Conservation (phyloP, 495 filamentous ascomycete genomes). For the Halenospora varia region DNA sequence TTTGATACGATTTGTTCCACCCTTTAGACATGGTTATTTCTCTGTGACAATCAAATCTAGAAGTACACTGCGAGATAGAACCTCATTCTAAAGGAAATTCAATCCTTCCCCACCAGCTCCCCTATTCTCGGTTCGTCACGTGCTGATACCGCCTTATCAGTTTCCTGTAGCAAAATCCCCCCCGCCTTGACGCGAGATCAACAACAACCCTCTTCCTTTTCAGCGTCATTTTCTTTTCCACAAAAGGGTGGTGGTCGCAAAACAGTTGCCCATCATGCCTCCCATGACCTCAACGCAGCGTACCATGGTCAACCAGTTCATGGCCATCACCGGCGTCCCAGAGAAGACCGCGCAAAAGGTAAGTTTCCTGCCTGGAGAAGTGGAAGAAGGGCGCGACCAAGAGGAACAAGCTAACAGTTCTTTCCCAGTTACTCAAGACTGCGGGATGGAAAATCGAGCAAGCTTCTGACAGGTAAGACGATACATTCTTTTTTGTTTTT, state of each 20-base stretch:
- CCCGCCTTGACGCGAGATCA: neutral
- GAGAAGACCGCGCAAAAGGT: constrained; percentile 49
- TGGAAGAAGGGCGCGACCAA: constrained; percentile 12
- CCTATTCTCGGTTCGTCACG: neutral
- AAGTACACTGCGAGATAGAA: no score
- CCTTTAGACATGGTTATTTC: no score
- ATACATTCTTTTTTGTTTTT: neutral
- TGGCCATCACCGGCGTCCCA: constrained; percentile 45
- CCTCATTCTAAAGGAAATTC: no score
- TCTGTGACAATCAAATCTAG: no score
- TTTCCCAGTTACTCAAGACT: constrained; percentile 26
- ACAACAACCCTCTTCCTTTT: neutral
- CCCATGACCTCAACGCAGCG: constrained; percentile 47
- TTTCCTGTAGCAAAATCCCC: neutral
- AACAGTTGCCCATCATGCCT: constrained; percentile 14
- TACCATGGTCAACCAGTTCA: constrained; percentile 45
- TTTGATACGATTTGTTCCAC: no score
- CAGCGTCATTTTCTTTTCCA: neutral
- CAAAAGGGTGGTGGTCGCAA: neutral
- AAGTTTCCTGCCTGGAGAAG: constrained; percentile 21
- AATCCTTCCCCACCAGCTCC: neutral
- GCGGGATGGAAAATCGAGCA: constrained; percentile 43
- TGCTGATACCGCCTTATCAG: neutral
- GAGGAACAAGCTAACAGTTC: constrained; percentile 17
- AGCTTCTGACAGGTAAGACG: constrained; percentile 47